phyloP scores from a whole-genome alignment of 306 rosid species.

The Lablab purpureus region DNA sequence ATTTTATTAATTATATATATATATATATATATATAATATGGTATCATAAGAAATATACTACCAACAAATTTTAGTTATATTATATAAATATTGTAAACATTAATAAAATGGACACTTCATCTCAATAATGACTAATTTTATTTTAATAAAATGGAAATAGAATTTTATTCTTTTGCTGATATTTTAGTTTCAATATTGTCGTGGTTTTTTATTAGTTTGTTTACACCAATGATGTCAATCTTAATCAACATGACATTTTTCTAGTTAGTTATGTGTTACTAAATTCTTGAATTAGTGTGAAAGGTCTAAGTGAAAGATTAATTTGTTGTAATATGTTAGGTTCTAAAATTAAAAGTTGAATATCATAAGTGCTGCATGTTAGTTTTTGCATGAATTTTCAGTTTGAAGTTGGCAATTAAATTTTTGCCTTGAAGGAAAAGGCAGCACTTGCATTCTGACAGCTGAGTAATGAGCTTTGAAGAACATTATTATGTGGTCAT shows the following conservation, averaged over 20 bases:
- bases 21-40: no score
- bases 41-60: neutral
- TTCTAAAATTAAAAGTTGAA: neutral
- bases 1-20: no score
- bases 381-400: neutral
- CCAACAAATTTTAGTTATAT: neutral
- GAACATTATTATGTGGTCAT: constrained; percentile 8
- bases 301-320: no score
- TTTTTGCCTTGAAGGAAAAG: neutral
- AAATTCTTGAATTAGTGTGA: no score
- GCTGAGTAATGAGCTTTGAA: constrained; percentile 1
- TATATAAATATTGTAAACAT: neutral
- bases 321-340: no score
- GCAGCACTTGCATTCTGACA: constrained; percentile 42
- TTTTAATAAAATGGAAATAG: no score
- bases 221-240: no score
- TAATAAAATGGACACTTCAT: neutral
- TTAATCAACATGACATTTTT: no score
- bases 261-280: no score
- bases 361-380: neutral
- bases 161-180: no score
- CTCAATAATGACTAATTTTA: neutral
- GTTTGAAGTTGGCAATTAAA: constrained; percentile 11
- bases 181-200: no score
- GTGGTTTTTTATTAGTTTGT: no score